Percentiles rank a stretch among this genome's conserved stretches.
These are phyloP conservation scores for Leishmania tarentolae DNA, from an alignment of 208 protist genomes.

Conservation along the genomic window DNA sequence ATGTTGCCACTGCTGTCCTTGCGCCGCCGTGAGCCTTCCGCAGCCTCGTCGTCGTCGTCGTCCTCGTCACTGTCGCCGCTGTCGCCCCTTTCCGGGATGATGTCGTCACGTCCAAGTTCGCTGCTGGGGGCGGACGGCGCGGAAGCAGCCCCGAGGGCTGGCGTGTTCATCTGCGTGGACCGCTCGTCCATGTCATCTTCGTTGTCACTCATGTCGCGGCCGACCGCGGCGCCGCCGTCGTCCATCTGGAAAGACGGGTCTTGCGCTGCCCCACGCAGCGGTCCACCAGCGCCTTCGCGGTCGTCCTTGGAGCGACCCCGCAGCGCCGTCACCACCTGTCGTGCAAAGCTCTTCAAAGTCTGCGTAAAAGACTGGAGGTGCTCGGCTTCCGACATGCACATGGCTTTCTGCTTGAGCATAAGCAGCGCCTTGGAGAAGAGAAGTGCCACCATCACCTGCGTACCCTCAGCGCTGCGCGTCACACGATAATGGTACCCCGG, in stretches of 20 bases:
- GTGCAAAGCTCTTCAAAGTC: conserved; percentile 59
- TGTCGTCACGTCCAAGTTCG: conserved; percentile 19
- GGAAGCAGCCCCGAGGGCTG: conserved; percentile 11
- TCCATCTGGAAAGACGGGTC: conserved; percentile 27
- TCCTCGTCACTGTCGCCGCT: conserved; percentile 21
- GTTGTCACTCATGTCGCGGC: conserved; percentile 19
- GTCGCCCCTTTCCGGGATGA: conserved; percentile 23
- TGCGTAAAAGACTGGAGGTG: conserved; percentile 66
- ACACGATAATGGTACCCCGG: conserved; percentile 74
- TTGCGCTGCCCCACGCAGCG: conserved; percentile 24
- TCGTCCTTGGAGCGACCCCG: conserved; percentile 47
- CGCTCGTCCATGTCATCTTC: conserved; percentile 35
- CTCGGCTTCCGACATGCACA: conserved; percentile 82
- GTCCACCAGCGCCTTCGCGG: conserved; percentile 26
- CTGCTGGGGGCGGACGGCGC: conserved; percentile 27
- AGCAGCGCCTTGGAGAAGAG: conserved; percentile 78
- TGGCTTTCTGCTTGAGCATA: conserved; percentile 38
- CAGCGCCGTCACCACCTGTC: conserved; percentile 56
- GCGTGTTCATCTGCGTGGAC: conserved; percentile 27
- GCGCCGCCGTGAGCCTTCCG: conserved; percentile 8
- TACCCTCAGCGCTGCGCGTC: conserved; percentile 39
- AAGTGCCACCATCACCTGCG: conserved; percentile 65
- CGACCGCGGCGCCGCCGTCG: conserved; percentile 24
- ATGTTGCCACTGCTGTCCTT: not conserved
- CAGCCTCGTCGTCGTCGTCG: conserved; percentile 30